These are phyloP conservation scores for Kazachstania martiniae DNA, from an alignment of 805 yeast species.

Conservation along the genomic window DNA sequence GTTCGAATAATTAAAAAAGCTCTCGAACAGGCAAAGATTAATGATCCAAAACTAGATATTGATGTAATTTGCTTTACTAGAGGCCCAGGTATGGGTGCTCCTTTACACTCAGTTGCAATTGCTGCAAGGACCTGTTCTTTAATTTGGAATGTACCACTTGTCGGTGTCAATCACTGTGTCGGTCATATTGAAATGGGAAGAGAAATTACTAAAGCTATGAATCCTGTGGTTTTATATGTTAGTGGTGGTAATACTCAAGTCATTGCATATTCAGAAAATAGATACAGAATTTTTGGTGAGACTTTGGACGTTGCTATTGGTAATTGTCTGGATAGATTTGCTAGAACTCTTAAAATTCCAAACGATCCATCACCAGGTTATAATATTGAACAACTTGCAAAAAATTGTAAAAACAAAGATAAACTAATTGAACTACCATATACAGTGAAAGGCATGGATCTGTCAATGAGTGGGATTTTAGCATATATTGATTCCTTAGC, in stretches of 20 bases:
- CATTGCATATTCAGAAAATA: constrained; percentile 87
- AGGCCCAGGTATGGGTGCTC: constrained; percentile 99
- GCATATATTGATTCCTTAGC: constrained; percentile 79
- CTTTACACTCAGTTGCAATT: constrained; percentile 82
- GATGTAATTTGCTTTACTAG: constrained; percentile 89
- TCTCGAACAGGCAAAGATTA: constrained; percentile 46
- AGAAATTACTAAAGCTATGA: constrained; percentile 94
- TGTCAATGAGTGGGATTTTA: constrained; percentile 91
- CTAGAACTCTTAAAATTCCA: constrained; percentile 77
- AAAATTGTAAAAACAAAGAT: constrained; percentile 38
- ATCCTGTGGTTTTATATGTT: constrained; percentile 93
- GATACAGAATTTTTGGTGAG: constrained; percentile 98
- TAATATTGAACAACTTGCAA: constrained; percentile 91
- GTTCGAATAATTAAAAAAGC: constrained; percentile 65
- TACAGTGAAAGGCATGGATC: constrained; percentile 97
- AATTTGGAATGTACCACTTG: constrained; percentile 72
- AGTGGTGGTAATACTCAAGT: constrained; percentile 99
- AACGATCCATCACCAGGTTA: constrained; percentile 97
- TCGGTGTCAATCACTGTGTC: constrained; percentile 94
- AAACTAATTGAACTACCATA: constrained; percentile 69
- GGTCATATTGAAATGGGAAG: constrained; percentile 99
- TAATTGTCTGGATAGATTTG: constrained; percentile 91
- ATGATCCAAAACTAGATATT: constrained; percentile 35
- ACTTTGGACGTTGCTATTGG: constrained; percentile 97
- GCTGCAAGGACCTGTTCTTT: constrained; percentile 82